phyloP scores from a whole-genome alignment of 257 asterid species.

The Jasminum sambac region DNA sequence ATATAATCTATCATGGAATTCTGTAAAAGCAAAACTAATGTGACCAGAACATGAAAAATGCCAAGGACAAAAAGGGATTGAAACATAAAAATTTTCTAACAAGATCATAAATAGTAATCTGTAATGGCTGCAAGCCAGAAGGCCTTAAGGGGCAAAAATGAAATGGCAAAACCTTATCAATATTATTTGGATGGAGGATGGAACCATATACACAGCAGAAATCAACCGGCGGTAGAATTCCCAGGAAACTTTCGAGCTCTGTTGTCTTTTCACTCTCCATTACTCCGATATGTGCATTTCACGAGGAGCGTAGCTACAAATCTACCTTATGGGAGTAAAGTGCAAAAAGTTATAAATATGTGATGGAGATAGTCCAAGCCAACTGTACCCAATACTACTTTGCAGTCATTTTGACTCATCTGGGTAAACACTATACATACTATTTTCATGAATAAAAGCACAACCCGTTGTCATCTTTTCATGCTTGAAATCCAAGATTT shows the following conservation, averaged over 20 bases:
- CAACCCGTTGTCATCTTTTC: conserved; percentile 28
- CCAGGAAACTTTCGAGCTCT: conserved; percentile 47
- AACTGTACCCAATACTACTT: conserved; percentile 72
- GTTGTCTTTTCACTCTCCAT: conserved; percentile 42
- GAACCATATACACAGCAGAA: conserved; percentile 86
- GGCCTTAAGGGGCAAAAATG: too few species aligned
- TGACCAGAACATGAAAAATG: neutral
- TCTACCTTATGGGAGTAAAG: too few species aligned
- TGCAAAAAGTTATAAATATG: too few species aligned
- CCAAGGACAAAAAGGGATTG: neutral
- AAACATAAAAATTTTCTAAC: neutral
- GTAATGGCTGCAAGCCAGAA: neutral
- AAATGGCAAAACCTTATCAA: conserved; percentile 49
- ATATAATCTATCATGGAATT: conserved; percentile 82
- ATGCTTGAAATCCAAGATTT: conserved; percentile 52
- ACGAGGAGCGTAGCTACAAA: too few species aligned
- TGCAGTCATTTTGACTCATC: conserved; percentile 27
- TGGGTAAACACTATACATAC: conserved; percentile 10
- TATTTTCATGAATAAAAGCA: conserved; percentile 25
- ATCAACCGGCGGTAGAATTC: conserved; percentile 75
- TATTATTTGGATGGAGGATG: conserved; percentile 78
- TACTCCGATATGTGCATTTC: conserved; percentile 20
- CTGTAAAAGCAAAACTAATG: conserved; percentile 29
- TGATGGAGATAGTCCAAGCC: conserved; percentile 66
- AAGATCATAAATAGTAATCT: too few species aligned